Base-by-base conservation (phyloP, 768 basidiomycete genomes). In the Amanita subjunquillea region DNA sequence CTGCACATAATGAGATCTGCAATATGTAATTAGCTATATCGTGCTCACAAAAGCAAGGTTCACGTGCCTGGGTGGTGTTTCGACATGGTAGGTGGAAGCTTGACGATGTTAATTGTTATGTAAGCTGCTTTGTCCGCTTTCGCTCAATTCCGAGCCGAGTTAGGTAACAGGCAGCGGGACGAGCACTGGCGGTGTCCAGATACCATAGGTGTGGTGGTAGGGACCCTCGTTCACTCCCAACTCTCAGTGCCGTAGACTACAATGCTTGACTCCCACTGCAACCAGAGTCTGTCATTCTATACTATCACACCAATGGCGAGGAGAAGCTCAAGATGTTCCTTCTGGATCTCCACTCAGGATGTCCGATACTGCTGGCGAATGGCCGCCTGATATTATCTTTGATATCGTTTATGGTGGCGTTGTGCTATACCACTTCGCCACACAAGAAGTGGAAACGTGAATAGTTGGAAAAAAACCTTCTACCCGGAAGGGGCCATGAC, bases 1-100 rank as follows among this genome's bases (percentile, higher is more conserved):
- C 95, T 78, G 71, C 95, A 99, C 92, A 97, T 95, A 59, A 99
- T 94, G 43, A 99, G 69, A 83, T 99, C 95, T 94, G 49, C 6
- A 46, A 27, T 39, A 23, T 25, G 46, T 42, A 23, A 38, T 52
- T 50, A 30, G 30, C 12, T 8, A 51, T 13, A 17, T 23, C 12
- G 2, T 22, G 7, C 39, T 20, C 12, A 15, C 44, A 37, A 29
- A 41, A 13, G 20, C 13, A 20, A 17, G 46, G 12, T 10, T 20
- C 22, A 47, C 68, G 42, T 54, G 87, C 87, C 88, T 55, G 90
- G 90, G 69, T 91, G 89, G 66, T 93, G 91, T 63, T 92, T 92
- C 17, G 91, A 94, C 91, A 89, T 88, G 59, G 25, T 25, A 25
- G 25, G 17, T 17, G 17, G 17, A 17, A 17, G 17, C 17, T 17